Conservation (phyloP, 331 rosid species). For the Cydonia oblonga region DNA sequence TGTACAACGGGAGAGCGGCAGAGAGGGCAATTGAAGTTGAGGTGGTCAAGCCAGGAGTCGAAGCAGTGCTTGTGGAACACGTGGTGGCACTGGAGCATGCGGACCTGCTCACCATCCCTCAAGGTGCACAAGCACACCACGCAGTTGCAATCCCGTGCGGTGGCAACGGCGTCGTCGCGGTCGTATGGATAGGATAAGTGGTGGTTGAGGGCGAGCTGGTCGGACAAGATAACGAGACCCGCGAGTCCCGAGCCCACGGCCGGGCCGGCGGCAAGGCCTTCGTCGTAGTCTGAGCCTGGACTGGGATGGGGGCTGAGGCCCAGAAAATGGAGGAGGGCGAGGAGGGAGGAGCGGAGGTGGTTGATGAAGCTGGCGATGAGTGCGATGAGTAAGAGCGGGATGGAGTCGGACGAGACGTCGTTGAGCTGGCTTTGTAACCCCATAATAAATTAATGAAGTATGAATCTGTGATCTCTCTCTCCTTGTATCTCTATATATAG, state of each 20-base stretch:
- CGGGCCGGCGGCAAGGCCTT: conserved; percentile 16
- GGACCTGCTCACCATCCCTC: conserved; percentile 54
- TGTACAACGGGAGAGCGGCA: conserved; percentile 57
- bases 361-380: conserved; percentile 46
- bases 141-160: conserved; percentile 21
- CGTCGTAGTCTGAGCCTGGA: conserved; percentile 23
- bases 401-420: conserved; percentile 79
- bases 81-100: conserved; percentile 65
- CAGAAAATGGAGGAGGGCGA: conserved; percentile 22
- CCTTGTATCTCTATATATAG: background rate
- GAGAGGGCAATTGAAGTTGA: conserved; percentile 73
- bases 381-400: conserved; percentile 57
- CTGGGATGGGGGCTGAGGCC: conserved; percentile 27
- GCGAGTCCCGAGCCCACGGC: conserved; percentile 70
- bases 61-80: conserved; percentile 72
- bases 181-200: conserved; percentile 23
- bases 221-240: conserved; percentile 49
- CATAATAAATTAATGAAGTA: conserved; percentile 15
- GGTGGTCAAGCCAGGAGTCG: conserved; percentile 67
- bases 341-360: conserved; percentile 43
- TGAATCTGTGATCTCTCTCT: background rate
- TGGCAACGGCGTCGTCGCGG: background rate
- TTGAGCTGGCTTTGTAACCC: conserved; percentile 64
- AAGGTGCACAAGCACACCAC: conserved; percentile 49
- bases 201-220: conserved; percentile 57